These are phyloP conservation scores for Aspergillus niger DNA, from an alignment of 2,329 filamentous ascomycete species.

Conservation along the genomic window DNA sequence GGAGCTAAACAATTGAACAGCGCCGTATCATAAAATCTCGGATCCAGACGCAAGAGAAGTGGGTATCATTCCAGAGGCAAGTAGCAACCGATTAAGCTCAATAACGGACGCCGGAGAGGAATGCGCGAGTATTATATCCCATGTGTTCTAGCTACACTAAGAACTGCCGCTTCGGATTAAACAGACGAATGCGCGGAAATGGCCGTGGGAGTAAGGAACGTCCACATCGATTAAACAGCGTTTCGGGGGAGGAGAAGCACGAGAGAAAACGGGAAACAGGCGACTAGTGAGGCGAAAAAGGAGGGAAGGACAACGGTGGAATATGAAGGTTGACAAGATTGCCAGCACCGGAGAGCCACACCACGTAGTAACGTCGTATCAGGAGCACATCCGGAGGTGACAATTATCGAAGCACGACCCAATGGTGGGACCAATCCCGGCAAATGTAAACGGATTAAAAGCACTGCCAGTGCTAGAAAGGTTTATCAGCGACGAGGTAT, in stretches of 20 bases:
- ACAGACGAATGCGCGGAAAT: background rate
- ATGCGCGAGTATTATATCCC: background rate
- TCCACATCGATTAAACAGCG: background rate
- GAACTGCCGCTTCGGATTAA: background rate
- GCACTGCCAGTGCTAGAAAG: background rate
- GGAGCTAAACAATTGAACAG: slow-evolving; percentile 19
- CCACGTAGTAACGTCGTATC: slow-evolving; percentile 1
- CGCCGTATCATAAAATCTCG: slow-evolving; percentile 16
- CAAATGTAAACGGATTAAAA: background rate
- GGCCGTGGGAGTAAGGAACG: background rate
- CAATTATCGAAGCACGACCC: background rate
- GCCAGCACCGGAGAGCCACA: background rate
- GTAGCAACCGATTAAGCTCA: slow-evolving; percentile 4
- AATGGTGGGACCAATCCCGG: background rate
- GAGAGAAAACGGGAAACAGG: background rate
- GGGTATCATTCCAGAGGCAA: slow-evolving; percentile 13
- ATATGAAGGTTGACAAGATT: background rate
- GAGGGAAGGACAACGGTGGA: background rate
- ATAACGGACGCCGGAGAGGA: background rate
- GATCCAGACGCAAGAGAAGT: background rate
- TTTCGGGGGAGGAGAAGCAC: background rate
- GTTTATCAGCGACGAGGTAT: background rate
- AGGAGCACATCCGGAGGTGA: slow-evolving; percentile 3
- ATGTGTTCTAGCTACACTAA: slow-evolving; percentile 1
- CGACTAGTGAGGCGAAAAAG: background rate